phyloP scores from a whole-genome alignment of 2,329 filamentous ascomycete genomes.

The Neopestalotiopsis rosae region DNA sequence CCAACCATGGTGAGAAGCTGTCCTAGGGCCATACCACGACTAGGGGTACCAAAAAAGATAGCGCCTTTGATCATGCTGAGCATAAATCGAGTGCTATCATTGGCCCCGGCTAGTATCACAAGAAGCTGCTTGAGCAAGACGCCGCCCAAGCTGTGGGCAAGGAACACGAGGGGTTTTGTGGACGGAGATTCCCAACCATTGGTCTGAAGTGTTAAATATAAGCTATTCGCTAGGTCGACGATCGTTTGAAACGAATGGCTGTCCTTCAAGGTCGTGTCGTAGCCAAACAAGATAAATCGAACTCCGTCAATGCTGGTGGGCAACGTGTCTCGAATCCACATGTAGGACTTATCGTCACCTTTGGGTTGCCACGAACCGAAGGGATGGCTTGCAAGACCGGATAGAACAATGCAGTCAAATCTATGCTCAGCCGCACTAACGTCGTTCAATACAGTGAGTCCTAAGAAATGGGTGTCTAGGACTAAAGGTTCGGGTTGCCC shows the following conservation, averaged over 20 bases:
- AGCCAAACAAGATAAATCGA: not conserved
- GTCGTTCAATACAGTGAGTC: too few species aligned
- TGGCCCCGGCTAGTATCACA: not conserved
- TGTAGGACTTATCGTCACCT: too few species aligned
- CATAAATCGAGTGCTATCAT: not conserved
- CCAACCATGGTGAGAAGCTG: not conserved
- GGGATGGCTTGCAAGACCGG: too few species aligned
- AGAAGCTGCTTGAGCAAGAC: not conserved
- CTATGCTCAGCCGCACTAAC: too few species aligned
- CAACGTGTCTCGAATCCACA: not conserved
- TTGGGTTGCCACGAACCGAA: too few species aligned
- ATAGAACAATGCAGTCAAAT: too few species aligned
- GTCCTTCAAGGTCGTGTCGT: not conserved
- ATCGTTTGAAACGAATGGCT: not conserved
- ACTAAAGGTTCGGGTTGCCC: too few species aligned
- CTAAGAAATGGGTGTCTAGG: too few species aligned
- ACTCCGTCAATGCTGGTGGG: too few species aligned
- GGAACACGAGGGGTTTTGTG: not conserved
- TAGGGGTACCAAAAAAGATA: not conserved
- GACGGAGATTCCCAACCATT: not conserved
- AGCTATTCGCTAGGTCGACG: not conserved
- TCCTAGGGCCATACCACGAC: not conserved
- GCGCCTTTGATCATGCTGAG: not conserved
- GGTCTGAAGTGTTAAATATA: not conserved
- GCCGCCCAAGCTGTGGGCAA: not conserved